Percentiles rank a stretch among this genome's conserved stretches.
Conservation (phyloP, 78 protist species). For the Parvularia atlantis region DNA sequence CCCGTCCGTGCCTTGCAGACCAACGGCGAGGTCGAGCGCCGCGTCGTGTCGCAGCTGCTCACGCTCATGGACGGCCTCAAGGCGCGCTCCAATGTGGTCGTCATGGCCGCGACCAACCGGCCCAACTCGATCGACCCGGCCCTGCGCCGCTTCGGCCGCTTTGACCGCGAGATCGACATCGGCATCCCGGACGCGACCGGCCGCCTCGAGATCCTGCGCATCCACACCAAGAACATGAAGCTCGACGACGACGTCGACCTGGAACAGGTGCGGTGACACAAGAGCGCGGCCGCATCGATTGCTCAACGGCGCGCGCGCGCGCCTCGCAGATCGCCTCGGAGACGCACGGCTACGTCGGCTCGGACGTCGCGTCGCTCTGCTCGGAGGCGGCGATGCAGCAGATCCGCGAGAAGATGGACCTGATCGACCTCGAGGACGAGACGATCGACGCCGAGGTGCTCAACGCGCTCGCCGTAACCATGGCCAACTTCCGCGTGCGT, state of each 20-base stretch:
- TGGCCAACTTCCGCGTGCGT: constrained; percentile 58
- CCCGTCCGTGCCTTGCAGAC: constrained; percentile 29
- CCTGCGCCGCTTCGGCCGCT: constrained; percentile 99
- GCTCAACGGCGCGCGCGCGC: neutral
- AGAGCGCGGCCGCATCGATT: neutral
- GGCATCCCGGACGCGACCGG: constrained; percentile 99
- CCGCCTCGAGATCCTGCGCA: constrained; percentile 94
- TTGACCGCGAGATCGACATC: constrained; percentile 99
- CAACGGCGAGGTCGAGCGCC: constrained; percentile 99
- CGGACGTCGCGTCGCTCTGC: constrained; percentile 97
- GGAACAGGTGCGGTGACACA: constrained; percentile 42
- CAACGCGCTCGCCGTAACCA: constrained; percentile 91
- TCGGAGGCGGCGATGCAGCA: constrained; percentile 99
- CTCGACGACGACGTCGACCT: constrained; percentile 96
- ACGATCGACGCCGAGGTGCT: constrained; percentile 97
- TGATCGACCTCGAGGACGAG: constrained; percentile 98
- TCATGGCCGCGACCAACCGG: constrained; percentile 99
- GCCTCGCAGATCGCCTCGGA: constrained; percentile 68
- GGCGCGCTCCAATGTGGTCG: constrained; percentile 93
- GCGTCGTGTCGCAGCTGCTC: constrained; percentile 98
- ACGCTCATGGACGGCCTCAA: constrained; percentile 99
- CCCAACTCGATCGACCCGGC: constrained; percentile 99
- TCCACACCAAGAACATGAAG: constrained; percentile 99
- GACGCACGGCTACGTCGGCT: constrained; percentile 99
- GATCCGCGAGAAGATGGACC: constrained; percentile 99